Percentiles rank a stretch among this genome's conserved stretches.
Conservation (phyloP, 2,329 filamentous ascomycete species). For the Aureobasidium uvarum region DNA sequence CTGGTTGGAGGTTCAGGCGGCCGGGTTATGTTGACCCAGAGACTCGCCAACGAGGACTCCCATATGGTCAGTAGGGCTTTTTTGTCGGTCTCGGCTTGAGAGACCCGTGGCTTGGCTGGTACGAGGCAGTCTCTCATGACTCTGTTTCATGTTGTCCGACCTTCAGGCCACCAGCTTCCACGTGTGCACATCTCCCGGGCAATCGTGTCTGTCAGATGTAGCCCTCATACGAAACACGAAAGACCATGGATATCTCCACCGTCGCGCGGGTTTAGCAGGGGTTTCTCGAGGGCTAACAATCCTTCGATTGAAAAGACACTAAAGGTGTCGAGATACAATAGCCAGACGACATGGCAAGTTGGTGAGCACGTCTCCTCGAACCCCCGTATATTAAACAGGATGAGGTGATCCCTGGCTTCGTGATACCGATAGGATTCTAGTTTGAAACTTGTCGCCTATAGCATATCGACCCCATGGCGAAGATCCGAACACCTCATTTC, state of each 20-base stretch:
- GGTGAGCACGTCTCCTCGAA: conserved; percentile 1
- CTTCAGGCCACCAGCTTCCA: conserved; percentile 7
- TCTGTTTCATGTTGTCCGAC: conserved; percentile 6
- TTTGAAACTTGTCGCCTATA: background rate
- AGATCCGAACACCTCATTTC: conserved; percentile 1
- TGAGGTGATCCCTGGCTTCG: background rate
- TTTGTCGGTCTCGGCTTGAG: background rate
- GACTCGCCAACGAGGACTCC: background rate
- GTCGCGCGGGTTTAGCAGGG: background rate
- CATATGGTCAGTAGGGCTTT: background rate
- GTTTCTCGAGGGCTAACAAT: background rate
- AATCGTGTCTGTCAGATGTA: background rate
- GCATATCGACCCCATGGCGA: background rate
- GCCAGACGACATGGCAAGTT: background rate
- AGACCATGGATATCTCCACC: background rate
- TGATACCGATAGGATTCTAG: background rate
- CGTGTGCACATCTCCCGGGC: background rate
- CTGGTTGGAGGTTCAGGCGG: background rate
- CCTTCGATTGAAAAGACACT: background rate
- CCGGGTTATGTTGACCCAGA: background rate
- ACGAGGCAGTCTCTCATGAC: conserved; percentile 5
- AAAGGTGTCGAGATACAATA: background rate
- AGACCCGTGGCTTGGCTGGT: background rate
- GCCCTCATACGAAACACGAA: background rate
- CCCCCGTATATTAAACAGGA: conserved; percentile 18